These are phyloP conservation scores for Paramecium sexaurelia DNA, from an alignment of 73 alveolate genomes.

Conservation along the genomic window DNA sequence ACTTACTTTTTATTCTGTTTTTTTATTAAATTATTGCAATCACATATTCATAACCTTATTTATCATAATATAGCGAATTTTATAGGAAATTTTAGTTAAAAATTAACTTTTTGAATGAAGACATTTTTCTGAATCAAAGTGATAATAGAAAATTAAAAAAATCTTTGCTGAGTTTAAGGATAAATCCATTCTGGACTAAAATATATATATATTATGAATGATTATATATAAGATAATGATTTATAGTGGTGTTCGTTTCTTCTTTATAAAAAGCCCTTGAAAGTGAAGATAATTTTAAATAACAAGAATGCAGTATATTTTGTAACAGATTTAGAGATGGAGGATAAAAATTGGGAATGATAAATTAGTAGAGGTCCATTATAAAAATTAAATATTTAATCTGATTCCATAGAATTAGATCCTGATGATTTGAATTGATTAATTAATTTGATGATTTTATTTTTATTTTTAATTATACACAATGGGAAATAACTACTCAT, in stretches of 20 bases:
- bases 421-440: conserved; percentile 13
- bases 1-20: too few relatives aligned
- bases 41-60: too few relatives aligned
- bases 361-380: neutral
- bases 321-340: conserved; percentile 31
- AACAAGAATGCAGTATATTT: neutral
- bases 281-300: neutral
- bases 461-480: neutral
- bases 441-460: neutral
- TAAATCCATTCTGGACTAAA: neutral
- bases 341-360: conserved; percentile 2
- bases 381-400: neutral
- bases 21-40: too few relatives aligned
- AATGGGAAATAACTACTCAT: conserved; percentile 2
- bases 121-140: neutral
- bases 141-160: too few relatives aligned
- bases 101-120: too few relatives aligned
- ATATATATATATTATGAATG: conserved; percentile 7
- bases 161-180: too few relatives aligned
- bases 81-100: too few relatives aligned
- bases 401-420: conserved; percentile 23
- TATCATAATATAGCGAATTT: too few relatives aligned
- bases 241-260: neutral
- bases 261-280: neutral
- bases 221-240: conserved; percentile 11